Conservation (phyloP, 2,329 filamentous ascomycete species). For the Penicillium sp. region DNA sequence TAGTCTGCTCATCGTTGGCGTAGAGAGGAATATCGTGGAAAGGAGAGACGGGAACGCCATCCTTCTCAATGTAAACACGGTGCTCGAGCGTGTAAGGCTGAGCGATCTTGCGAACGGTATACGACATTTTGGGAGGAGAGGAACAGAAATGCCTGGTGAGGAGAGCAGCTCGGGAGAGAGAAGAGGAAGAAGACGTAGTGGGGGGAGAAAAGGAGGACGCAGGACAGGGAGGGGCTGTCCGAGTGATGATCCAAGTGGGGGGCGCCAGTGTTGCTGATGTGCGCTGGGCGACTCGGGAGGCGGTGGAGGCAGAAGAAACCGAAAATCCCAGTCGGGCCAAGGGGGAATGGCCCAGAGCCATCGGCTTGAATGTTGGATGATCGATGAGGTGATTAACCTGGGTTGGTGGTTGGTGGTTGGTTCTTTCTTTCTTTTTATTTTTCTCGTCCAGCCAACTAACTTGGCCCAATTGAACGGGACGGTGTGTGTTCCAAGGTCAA, state of each 20-base stretch:
- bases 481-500: neutral
- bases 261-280: conserved; percentile 50
- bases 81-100: conserved; percentile 93
- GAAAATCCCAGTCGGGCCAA: conserved; percentile 41
- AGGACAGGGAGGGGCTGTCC: conserved; percentile 34
- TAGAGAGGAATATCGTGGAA: conserved; percentile 99
- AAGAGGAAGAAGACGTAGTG: conserved; percentile 32
- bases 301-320: conserved; percentile 37
- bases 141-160: conserved; percentile 57
- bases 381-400: neutral
- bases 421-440: neutral
- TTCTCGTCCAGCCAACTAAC: neutral
- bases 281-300: conserved; percentile 42
- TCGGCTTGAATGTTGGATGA: conserved; percentile 16
- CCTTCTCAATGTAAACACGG: conserved; percentile 96
- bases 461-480: neutral
- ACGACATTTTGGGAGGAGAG: conserved; percentile 55
- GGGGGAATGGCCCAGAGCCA: conserved; percentile 35
- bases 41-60: conserved; percentile 89
- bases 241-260: conserved; percentile 39
- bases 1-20: conserved; percentile 92
- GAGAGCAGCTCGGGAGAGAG: conserved; percentile 48
- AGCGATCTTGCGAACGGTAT: conserved; percentile 83
- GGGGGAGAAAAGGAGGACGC: conserved; percentile 36
- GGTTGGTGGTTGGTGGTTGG: neutral